phyloP scores from a whole-genome alignment of 176 grass and related monocot genomes.

The Lolium perenne region DNA sequence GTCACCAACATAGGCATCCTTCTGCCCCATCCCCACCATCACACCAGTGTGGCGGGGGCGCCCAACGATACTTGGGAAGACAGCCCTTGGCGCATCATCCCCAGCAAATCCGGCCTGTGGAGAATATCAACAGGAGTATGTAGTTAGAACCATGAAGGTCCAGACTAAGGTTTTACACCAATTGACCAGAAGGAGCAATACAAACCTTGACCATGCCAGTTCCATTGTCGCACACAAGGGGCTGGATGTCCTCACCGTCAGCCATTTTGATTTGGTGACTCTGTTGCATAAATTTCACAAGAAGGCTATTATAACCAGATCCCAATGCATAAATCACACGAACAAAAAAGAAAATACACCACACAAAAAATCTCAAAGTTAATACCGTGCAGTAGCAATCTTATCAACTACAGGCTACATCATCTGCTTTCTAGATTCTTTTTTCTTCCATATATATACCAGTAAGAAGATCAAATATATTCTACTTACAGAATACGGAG shows the following conservation, averaged over 20 bases:
- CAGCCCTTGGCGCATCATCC: no score
- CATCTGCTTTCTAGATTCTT: no score
- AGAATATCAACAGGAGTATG: no score
- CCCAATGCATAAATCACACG: background rate
- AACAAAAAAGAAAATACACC: background rate
- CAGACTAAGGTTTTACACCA: no score
- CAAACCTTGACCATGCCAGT: background rate
- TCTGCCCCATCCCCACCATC: no score
- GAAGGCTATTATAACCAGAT: background rate
- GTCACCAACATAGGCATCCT: no score
- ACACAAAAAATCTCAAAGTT: background rate
- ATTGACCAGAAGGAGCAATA: no score
- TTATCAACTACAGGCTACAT: background rate
- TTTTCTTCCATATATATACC: background rate
- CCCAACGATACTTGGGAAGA: no score
- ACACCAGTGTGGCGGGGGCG: no score
- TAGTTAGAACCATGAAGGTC: no score
- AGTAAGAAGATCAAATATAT: background rate
- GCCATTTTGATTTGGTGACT: background rate
- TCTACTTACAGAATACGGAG: no score
- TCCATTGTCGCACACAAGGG: background rate
- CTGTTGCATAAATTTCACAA: conserved; percentile 21
- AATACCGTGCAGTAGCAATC: background rate
- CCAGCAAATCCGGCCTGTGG: background rate
- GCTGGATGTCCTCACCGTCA: background rate